These are phyloP conservation scores for Aegilops umbellulata DNA, from an alignment of 176 grass and related monocot genomes.

Conservation along the genomic window DNA sequence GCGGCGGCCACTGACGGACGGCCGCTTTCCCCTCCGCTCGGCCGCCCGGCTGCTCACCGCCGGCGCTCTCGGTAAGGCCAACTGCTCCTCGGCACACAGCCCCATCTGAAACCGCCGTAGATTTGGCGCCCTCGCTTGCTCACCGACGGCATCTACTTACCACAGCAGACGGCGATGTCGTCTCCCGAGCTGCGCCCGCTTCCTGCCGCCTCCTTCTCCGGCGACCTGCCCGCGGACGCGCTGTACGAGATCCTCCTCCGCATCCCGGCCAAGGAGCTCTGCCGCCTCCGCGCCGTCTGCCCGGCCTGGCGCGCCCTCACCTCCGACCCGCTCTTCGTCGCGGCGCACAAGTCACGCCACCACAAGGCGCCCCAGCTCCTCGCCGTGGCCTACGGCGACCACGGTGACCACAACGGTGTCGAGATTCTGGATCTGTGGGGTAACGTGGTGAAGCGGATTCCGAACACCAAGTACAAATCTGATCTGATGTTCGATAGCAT, in stretches of 20 bases:
- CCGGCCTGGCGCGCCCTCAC: background rate
- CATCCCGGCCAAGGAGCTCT: background rate
- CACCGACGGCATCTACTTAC: background rate
- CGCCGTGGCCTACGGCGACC: background rate
- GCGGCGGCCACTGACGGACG: no score
- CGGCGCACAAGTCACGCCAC: background rate
- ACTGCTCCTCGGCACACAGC: no score
- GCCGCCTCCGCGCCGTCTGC: slow-evolving; percentile 12
- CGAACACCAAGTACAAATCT: background rate
- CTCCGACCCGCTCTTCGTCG: background rate
- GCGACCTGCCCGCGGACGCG: background rate
- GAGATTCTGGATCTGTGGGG: background rate
- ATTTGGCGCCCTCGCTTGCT: background rate
- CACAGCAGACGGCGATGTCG: background rate
- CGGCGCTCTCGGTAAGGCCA: no score
- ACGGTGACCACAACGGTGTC: background rate
- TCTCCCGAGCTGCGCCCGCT: background rate
- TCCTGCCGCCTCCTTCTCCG: background rate
- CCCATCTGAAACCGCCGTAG: no score
- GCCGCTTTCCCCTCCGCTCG: no score
- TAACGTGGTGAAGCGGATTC: background rate
- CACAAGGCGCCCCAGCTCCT: background rate
- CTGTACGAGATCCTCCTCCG: background rate
- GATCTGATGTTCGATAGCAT: background rate
- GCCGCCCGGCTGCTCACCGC: no score